Base-by-base conservation (phyloP, 768 basidiomycete species). In the Tricholomella constricta region DNA sequence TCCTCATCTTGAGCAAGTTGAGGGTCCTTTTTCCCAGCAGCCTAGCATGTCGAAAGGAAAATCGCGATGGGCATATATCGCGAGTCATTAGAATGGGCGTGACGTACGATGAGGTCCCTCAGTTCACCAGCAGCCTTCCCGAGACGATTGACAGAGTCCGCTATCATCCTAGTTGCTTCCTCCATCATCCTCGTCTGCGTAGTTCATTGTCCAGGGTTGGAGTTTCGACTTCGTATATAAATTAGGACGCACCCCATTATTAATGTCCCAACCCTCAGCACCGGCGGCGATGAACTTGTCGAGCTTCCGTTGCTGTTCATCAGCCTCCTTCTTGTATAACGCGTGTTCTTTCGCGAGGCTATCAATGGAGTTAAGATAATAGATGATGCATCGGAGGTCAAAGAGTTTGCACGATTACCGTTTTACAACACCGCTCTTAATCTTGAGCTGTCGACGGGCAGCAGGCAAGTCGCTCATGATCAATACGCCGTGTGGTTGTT, bases 131-230 rank as follows among this genome's bases (percentile, higher is more conserved):
- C 75, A 27, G 83, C 84, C 62, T 77, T 80, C 42, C 76, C 81
- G n/a, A 91, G 72, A 42, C 88, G 79, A 49, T 67, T 77, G 50
- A 74, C 71, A 19, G 85, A 79, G 64, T 93, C 89, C 45, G 71
- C 70, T 54, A 93, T 80, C 91, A 95, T 91, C 76, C 83, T 91
- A 56, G 82, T 72, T 37, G 86, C 85, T 74, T 95, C 92, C 51
- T 89, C 85, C 44, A 85, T 70, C 73, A 92, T 74, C 63, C 78
- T 81, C 49, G 68, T 76, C 90, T 92, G 62, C 47, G 51, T 38
- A 54, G 46, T 61, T 50, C 56, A 59, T 56, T 55, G 55, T 57
- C 40, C 45, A 46, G 42, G 20, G 5, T 19, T 35, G 44, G 20
- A 37, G 25, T 20, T 41, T 26, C 38, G 29, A 46, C 12, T 43